Conservation (phyloP, 805 yeast species). For the Metschnikowia colocasiae region DNA sequence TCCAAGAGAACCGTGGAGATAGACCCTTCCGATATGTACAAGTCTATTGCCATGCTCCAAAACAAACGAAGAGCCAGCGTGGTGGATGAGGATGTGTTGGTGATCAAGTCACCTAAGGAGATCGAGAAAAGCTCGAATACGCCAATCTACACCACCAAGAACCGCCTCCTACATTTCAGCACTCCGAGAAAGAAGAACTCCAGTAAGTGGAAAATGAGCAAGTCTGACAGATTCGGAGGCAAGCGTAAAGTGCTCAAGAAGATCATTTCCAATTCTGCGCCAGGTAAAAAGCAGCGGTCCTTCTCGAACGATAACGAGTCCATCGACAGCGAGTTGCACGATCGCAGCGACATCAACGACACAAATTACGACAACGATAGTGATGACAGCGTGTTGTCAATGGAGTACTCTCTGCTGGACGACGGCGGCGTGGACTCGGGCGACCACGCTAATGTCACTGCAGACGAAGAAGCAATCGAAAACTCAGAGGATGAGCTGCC, state of each 20-base stretch:
- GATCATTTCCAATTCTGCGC: constrained; percentile 21
- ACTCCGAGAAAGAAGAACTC: constrained; percentile 5
- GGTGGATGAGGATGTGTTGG: constrained; percentile 68
- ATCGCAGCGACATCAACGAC: constrained; percentile 7
- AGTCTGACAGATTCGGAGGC: constrained; percentile 5
- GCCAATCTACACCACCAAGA: constrained; percentile 35
- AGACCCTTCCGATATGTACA: constrained; percentile 78
- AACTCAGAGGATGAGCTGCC: constrained; percentile 15
- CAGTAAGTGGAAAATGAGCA: constrained; percentile 11
- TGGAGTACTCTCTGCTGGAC: constrained; percentile 1
- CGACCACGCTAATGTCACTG: constrained; percentile 4
- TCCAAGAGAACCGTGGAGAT: constrained; percentile 41
- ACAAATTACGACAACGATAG: constrained; percentile 6
- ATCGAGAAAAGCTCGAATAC: constrained; percentile 41
- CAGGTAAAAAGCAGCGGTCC: constrained; percentile 3
- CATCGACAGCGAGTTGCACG: constrained; percentile 12
- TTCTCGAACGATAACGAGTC: constrained; percentile 11
- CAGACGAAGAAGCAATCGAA: constrained; percentile 13
- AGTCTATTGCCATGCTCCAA: constrained; percentile 80
- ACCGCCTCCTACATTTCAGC: constrained; percentile 5
- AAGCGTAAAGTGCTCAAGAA: constrained; percentile 24
- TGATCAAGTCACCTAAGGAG: constrained; percentile 76
- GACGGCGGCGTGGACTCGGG: background rate
- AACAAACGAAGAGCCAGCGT: constrained; percentile 31
- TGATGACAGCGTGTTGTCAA: constrained; percentile 5